Percentiles rank a stretch among this genome's conserved stretches.
These are phyloP conservation scores for Harringtonia lauricola DNA, from an alignment of 2,329 filamentous ascomycete species.

Conservation along the genomic window DNA sequence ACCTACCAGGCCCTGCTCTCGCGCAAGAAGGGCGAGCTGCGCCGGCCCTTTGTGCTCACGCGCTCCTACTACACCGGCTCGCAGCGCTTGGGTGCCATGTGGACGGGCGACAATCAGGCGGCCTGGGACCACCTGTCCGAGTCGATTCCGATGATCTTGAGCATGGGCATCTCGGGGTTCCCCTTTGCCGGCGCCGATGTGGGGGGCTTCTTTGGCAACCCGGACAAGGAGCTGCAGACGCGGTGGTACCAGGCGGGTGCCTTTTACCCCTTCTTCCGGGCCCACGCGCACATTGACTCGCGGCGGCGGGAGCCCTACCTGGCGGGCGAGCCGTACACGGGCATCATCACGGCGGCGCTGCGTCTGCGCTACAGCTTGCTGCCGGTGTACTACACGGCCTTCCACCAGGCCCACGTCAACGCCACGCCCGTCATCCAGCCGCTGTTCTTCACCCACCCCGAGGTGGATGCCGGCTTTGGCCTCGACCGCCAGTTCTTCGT, in stretches of 20 bases:
- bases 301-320: slow-evolving; percentile 91
- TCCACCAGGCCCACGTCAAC: slow-evolving; percentile 74
- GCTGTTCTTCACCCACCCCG: slow-evolving; percentile 85
- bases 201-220: slow-evolving; percentile 96
- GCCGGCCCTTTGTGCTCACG: slow-evolving; percentile 85
- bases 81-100: slow-evolving; percentile 88
- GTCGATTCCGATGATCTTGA: slow-evolving; percentile 85
- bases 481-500: slow-evolving; percentile 93
- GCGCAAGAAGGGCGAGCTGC: slow-evolving; percentile 75
- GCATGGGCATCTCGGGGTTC: slow-evolving; percentile 84
- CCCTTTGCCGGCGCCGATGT: slow-evolving; percentile 94
- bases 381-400: slow-evolving; percentile 93
- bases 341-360: slow-evolving; percentile 78
- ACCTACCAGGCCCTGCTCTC: slow-evolving; percentile 77
- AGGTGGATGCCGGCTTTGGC: slow-evolving; percentile 74
- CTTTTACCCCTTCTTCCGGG: slow-evolving; percentile 98
- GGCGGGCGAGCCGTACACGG: slow-evolving; percentile 69
- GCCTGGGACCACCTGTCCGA: slow-evolving; percentile 85
- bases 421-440: slow-evolving; percentile 83
- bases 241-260: slow-evolving; percentile 95
- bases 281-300: slow-evolving; percentile 92
- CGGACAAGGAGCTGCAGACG: slow-evolving; percentile 78
- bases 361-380: slow-evolving; percentile 82
- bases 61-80: slow-evolving; percentile 86
- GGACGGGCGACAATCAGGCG: slow-evolving; percentile 96